phyloP scores from a whole-genome alignment of 768 basidiomycete genomes.

The Porpolomopsis calyptriformis region DNA sequence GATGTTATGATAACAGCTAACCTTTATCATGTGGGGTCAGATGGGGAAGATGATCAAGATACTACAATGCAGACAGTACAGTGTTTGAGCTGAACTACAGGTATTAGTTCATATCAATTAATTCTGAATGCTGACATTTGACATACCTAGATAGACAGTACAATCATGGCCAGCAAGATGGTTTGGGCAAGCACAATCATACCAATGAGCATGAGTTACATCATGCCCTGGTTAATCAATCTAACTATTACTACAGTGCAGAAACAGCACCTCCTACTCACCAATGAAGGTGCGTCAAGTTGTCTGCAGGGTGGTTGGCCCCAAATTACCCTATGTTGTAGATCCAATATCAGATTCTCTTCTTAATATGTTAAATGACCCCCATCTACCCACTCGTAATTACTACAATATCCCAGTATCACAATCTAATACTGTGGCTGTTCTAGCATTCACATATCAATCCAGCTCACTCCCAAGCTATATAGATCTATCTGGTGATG shows the following conservation, averaged over 20 bases:
- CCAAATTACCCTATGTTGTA: no score
- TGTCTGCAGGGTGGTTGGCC: background rate
- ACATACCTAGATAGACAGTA: background rate
- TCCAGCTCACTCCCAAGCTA: no score
- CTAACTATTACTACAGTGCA: background rate
- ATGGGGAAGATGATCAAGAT: background rate
- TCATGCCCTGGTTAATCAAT: background rate
- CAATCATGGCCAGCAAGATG: background rate
- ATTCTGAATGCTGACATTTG: background rate
- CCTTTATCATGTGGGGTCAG: background rate
- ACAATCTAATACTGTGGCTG: background rate
- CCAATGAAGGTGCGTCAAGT: background rate
- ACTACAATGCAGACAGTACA: background rate
- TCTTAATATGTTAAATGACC: background rate
- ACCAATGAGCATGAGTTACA: background rate
- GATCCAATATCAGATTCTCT: background rate
- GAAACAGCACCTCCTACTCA: background rate
- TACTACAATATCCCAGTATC: background rate
- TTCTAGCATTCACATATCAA: background rate
- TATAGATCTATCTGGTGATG: no score
- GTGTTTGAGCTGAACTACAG: background rate
- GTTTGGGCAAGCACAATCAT: background rate
- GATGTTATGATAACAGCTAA: background rate
- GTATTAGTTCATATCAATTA: background rate
- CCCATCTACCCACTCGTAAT: background rate